Percentiles rank a stretch among this genome's conserved stretches.
Conservation (phyloP, 2,329 filamentous ascomycete genomes). For the Ophiostoma himal-ulmi region DNA sequence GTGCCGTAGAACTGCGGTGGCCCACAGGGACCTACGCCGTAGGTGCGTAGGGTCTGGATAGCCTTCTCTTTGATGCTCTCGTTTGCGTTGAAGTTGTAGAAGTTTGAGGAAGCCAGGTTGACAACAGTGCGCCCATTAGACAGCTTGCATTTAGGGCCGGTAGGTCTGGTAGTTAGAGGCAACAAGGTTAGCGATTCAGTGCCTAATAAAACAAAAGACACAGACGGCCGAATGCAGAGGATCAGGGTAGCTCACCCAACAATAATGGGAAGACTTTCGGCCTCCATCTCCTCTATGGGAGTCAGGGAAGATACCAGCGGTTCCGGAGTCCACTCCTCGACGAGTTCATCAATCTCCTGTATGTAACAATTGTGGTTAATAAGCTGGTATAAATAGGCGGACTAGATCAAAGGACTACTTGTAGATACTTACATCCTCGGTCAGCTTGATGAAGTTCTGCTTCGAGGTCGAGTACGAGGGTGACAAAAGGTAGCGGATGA, state of each 20-base stretch:
- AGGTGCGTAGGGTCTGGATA: conserved; percentile 86
- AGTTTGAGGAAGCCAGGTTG: conserved; percentile 93
- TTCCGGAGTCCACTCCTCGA: conserved; percentile 95
- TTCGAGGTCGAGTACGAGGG: conserved; percentile 90
- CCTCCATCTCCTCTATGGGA: conserved; percentile 69
- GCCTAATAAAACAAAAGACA: background rate
- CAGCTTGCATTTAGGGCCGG: conserved; percentile 84
- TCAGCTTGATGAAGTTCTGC: conserved; percentile 80
- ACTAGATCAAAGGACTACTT: background rate
- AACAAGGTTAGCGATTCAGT: background rate
- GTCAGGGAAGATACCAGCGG: conserved; percentile 74
- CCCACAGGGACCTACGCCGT: conserved; percentile 93
- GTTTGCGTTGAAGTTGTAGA: conserved; percentile 93
- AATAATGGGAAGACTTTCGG: conserved; percentile 80
- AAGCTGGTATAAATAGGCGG: background rate
- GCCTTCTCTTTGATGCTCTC: conserved; percentile 92
- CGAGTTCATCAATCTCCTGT: conserved; percentile 85
- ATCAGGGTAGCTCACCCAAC: conserved; percentile 58
- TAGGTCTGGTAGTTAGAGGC: conserved; percentile 52
- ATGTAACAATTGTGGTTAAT: background rate
- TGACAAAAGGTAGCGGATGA: conserved; percentile 84
- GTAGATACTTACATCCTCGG: conserved; percentile 56
- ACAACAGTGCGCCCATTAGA: conserved; percentile 82
- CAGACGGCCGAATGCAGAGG: background rate
- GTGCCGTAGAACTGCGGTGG: conserved; percentile 98